Percentiles rank a stretch among this genome's conserved stretches.
phyloP scores from a whole-genome alignment of 2,329 filamentous ascomycete genomes.

The Lachnellula subtilissima region DNA sequence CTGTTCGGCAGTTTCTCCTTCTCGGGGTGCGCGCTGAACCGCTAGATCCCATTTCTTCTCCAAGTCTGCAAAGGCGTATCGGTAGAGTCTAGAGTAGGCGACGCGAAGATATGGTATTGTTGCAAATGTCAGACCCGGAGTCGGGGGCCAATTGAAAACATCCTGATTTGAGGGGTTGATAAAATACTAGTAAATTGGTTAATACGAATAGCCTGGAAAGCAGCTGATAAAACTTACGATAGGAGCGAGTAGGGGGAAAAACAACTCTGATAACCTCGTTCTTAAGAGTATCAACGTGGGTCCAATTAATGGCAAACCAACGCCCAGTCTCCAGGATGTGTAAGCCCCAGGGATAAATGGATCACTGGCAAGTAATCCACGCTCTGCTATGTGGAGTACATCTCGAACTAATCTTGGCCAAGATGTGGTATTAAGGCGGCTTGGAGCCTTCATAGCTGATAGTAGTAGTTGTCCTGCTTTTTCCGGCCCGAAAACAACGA shows the following conservation, averaged over 20 bases:
- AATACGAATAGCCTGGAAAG: conserved; percentile 1
- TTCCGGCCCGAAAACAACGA: conserved; percentile 59
- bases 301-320: conserved; percentile 64
- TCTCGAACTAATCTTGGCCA: background rate
- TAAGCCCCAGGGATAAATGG: conserved; percentile 23
- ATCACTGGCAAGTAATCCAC: conserved; percentile 2
- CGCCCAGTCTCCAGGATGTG: conserved; percentile 17
- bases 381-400: background rate
- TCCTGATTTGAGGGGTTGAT: conserved; percentile 16
- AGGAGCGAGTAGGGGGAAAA: conserved; percentile 32
- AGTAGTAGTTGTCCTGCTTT: conserved; percentile 41
- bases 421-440: background rate
- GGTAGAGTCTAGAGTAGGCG: conserved; percentile 58
- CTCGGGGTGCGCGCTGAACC: conserved; percentile 30
- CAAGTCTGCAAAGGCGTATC: conserved; percentile 20
- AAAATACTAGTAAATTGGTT: conserved; percentile 24
- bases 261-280: conserved; percentile 53
- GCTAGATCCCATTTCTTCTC: conserved; percentile 31
- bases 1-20: conserved; percentile 31
- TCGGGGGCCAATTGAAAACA: conserved; percentile 43
- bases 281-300: conserved; percentile 64
- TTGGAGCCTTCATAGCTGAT: background rate
- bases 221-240: conserved; percentile 20
- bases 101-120: conserved; percentile 61
- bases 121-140: conserved; percentile 60